Evolutionary conservation across 306 rosid genomes (phyloP).

Genomic region (Prunus campanulata): DNA sequence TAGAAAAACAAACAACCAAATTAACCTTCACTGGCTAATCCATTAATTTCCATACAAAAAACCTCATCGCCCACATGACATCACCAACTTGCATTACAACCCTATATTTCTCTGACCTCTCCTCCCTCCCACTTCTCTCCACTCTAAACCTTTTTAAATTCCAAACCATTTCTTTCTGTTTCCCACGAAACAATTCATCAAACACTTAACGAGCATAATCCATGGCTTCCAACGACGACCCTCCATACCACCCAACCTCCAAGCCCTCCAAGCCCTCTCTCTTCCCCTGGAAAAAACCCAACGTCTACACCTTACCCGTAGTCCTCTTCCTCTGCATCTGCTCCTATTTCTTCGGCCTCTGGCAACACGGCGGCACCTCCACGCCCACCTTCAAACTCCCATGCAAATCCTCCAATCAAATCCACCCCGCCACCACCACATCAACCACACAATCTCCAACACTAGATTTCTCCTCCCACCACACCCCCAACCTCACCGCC

Average conservation of each 20-base stretch:
- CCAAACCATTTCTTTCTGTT: too few species aligned
- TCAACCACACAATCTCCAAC: neutral
- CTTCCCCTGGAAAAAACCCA: slow-evolving; percentile 35
- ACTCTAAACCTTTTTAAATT: neutral
- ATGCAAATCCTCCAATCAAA: slow-evolving; percentile 12
- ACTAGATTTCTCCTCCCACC: slow-evolving; percentile 54
- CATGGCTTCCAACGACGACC: slow-evolving; percentile 20
- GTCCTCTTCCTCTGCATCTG: slow-evolving; percentile 54
- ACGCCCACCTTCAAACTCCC: neutral
- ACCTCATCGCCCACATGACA: neutral
- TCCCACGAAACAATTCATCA: neutral
- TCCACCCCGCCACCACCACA: neutral
- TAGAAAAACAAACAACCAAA: too few species aligned
- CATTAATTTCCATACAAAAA: too few species aligned
- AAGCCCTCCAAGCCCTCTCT: slow-evolving; percentile 40
- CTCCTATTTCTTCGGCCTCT: slow-evolving; percentile 54
- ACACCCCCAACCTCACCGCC: slow-evolving; percentile 15
- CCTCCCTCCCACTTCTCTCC: neutral
- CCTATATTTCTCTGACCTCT: neutral
- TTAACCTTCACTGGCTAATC: too few species aligned
- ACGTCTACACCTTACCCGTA: slow-evolving; percentile 36
- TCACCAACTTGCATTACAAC: neutral
- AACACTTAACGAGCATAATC: neutral
- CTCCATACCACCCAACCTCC: slow-evolving; percentile 45
- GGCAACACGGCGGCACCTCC: slow-evolving; percentile 26